phyloP scores from a whole-genome alignment of 169 alveolate genomes.

The Amoebophrya sp. region DNA sequence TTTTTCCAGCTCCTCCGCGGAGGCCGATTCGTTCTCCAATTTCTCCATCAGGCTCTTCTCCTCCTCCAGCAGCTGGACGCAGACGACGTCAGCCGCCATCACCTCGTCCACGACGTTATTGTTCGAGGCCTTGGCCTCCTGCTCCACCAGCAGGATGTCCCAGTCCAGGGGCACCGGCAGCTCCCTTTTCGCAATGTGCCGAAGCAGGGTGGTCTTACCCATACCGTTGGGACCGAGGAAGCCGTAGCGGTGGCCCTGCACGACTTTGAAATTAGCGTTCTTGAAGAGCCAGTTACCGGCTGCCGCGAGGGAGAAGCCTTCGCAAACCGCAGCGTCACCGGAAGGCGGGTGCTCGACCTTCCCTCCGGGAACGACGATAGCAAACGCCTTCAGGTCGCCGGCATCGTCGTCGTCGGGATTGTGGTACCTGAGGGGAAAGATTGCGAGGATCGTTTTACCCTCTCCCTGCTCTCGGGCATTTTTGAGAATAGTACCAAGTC shows the following conservation, averaged over 20 bases:
- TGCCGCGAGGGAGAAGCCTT: conserved; percentile 8
- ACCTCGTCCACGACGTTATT: conserved; percentile 12
- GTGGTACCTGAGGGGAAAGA: background rate
- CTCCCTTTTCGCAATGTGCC: conserved; percentile 11
- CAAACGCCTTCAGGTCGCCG: background rate
- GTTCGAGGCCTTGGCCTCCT: conserved; percentile 12
- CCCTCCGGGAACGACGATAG: background rate
- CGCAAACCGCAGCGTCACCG: background rate
- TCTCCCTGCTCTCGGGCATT: too few species aligned
- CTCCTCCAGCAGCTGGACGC: conserved; percentile 5
- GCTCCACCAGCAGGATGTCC: conserved; percentile 17
- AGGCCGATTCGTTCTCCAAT: background rate
- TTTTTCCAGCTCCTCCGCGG: background rate
- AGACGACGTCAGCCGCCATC: background rate
- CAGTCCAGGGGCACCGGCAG: conserved; percentile 9
- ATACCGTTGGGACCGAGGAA: conserved; percentile 87
- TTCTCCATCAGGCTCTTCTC: conserved; percentile 8
- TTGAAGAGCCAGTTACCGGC: conserved; percentile 2
- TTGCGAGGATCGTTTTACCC: too few species aligned
- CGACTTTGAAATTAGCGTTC: conserved; percentile 5
- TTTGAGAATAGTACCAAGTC: too few species aligned
- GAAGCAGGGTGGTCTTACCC: conserved; percentile 82
- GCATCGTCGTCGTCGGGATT: background rate
- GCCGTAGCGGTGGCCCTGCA: conserved; percentile 55
- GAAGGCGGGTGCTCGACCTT: background rate